Conservation (phyloP, 2,329 filamentous ascomycete genomes). For the Rhinocladiella mackenziei region DNA sequence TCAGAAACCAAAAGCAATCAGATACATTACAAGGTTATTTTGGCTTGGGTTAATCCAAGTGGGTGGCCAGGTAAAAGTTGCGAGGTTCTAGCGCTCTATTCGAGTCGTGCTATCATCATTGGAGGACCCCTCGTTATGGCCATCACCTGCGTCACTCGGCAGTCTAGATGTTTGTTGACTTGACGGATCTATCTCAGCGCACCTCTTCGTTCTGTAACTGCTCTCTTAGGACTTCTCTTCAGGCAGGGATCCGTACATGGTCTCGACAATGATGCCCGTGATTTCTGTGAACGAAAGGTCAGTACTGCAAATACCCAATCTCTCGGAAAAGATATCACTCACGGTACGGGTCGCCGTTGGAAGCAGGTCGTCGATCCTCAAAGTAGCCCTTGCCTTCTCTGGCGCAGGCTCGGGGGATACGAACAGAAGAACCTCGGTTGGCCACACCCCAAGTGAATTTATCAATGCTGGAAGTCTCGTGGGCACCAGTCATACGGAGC, state of each 20-base stretch:
- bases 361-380: slow-evolving; percentile 76
- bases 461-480: slow-evolving; percentile 93
- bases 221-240: slow-evolving; percentile 21
- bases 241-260: slow-evolving; percentile 39
- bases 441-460: slow-evolving; percentile 91
- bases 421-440: slow-evolving; percentile 90
- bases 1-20: too few relatives aligned
- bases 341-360: slow-evolving; percentile 79
- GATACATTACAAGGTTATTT: too few relatives aligned
- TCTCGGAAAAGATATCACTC: slow-evolving; percentile 7
- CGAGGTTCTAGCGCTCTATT: slow-evolving; percentile 6
- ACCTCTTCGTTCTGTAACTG: not conserved
- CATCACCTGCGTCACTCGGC: not conserved
- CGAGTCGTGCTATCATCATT: not conserved
- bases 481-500: slow-evolving; percentile 81
- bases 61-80: too few relatives aligned
- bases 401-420: slow-evolving; percentile 80
- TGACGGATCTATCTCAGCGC: not conserved
- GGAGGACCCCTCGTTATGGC: not conserved
- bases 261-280: slow-evolving; percentile 75
- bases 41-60: too few relatives aligned
- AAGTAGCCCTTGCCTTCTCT: slow-evolving; percentile 94
- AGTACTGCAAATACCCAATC: not conserved
- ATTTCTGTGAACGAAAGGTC: slow-evolving; percentile 45
- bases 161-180: not conserved